Evolutionary conservation across 2,329 filamentous ascomycete species (phyloP).

Genomic region (Aspergillus fijiensis): DNA sequence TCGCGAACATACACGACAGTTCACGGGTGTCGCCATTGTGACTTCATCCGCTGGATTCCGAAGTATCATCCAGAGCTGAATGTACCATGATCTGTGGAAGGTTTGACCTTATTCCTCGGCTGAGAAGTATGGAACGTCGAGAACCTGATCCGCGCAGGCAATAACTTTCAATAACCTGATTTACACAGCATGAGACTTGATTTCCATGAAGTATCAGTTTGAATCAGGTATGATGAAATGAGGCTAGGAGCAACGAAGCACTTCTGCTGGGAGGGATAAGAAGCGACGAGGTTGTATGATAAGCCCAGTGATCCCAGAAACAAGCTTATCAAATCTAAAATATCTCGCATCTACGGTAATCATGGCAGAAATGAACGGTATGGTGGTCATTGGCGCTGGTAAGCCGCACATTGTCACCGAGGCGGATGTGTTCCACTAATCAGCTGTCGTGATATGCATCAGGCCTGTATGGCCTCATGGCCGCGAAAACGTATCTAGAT

Average conservation of each 20-base stretch:
- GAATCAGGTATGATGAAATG: background rate
- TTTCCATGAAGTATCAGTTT: background rate
- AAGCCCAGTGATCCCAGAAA: background rate
- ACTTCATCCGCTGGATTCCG: background rate
- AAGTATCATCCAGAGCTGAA: background rate
- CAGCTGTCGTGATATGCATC: background rate
- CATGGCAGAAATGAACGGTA: background rate
- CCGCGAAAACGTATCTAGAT: conserved; percentile 59
- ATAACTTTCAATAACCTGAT: background rate
- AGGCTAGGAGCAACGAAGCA: background rate
- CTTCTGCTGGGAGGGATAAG: background rate
- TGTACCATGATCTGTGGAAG: background rate
- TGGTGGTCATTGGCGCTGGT: background rate
- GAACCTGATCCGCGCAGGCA: background rate
- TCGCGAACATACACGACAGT: background rate
- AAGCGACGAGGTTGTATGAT: background rate
- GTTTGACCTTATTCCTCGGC: background rate
- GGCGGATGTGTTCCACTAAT: background rate
- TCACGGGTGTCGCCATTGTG: background rate
- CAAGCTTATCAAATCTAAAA: background rate
- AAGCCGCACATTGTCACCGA: background rate
- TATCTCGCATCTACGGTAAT: too few relatives aligned
- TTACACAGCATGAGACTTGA: background rate
- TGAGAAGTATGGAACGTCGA: background rate
- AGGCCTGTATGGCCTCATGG: conserved; percentile 55